Evolutionary conservation across 2,329 filamentous ascomycete species (phyloP), one percentile per base, ranked within the genome.

Genomic region (Decorospora gaudefroyi): DNA sequence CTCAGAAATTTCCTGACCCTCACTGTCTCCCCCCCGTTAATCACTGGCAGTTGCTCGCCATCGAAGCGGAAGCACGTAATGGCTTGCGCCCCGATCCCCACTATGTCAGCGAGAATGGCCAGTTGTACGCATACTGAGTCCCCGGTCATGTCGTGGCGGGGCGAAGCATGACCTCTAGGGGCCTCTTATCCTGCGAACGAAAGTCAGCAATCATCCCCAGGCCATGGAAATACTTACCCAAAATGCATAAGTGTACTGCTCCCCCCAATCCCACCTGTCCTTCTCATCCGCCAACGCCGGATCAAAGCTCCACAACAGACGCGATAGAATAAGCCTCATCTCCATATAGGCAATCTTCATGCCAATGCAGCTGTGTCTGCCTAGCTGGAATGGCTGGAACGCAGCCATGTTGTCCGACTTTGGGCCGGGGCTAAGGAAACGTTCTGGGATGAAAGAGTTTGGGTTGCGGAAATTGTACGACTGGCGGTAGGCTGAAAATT

Each of bases 291-390:
- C 51, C 12, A 55, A 10, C 3, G 3, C 17, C 1, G 64, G 9
- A 51, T 76, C 70, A 41, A 75, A 76, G 1, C 59, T 57, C 55
- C 60, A 75, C 3, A 75, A 21, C 21, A 75, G 26, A 42, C 69
- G 70, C 3, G 72, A 62, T 13, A 76, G 44, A 2, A 72, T 67
- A 2, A 75, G 29, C 3, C 64, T 52, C 61, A 69, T 65, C 34
- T 68, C 63, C 1, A 53, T 58, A 29, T 64, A 68, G 0, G 68
- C 67, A 10, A 63, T 15, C 10, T 53, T 58, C 46, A 55, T 40
- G 0, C 65, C 66, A 6, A 67, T 50, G 27, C 65, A 69, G 6
- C 39, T 53, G 25, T 65, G 53, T 13, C 64, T 46, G 3, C 66
- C 67, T 1, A 57, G 12, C 3, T 46, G 29, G 32, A 69, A 69